These are phyloP conservation scores for Coffea eugenioides DNA, from an alignment of 257 asterid species.

Conservation along the genomic window DNA sequence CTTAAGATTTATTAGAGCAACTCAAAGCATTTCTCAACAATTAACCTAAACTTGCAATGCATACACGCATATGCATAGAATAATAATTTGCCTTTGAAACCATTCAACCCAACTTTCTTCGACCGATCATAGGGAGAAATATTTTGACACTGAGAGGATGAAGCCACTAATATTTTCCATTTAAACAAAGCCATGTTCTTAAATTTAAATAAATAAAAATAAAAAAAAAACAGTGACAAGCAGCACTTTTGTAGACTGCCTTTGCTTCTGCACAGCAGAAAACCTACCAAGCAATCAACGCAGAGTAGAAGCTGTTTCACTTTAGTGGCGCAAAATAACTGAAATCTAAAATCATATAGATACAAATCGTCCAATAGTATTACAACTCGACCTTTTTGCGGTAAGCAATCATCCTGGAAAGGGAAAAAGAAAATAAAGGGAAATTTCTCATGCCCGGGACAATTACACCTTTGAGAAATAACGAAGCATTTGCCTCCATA, in stretches of 20 bases:
- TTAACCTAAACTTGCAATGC: not conserved
- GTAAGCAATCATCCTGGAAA: not conserved
- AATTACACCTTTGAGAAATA: not conserved
- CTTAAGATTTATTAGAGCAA: not conserved
- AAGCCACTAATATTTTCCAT: not conserved
- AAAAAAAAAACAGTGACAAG: not conserved
- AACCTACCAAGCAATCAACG: not conserved
- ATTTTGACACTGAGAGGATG: not conserved
- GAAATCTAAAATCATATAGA: not conserved
- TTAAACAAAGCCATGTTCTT: not conserved
- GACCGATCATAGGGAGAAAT: not conserved
- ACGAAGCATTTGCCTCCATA: not conserved
- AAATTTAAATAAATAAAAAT: too few species aligned
- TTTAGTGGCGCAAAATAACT: not conserved
- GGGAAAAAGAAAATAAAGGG: not conserved
- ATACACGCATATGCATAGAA: not conserved
- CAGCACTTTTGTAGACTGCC: not conserved
- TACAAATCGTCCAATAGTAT: not conserved
- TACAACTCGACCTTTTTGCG: not conserved
- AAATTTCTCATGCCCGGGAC: not conserved
- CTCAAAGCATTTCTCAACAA: not conserved
- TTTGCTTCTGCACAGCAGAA: not conserved
- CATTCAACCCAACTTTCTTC: not conserved
- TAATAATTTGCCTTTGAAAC: not conserved
- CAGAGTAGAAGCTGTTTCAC: not conserved